phyloP scores from a whole-genome alignment of 176 grass and related monocot species.

The Eleusine indica region DNA sequence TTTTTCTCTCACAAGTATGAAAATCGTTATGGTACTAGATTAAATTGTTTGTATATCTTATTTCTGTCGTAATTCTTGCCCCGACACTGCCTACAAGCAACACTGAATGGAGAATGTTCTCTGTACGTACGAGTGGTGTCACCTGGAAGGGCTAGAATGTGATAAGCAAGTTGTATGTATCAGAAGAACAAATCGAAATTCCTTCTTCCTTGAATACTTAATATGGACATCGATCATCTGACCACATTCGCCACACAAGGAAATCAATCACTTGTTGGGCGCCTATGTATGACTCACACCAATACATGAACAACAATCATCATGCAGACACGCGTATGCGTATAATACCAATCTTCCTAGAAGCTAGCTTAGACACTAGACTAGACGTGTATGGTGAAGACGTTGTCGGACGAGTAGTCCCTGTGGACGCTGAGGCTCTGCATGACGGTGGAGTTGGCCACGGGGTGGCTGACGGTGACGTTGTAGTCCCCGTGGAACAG shows the following conservation, averaged over 20 bases:
- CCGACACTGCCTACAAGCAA: too few species aligned
- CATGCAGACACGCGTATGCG: conserved; percentile 26
- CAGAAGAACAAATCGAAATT: conserved; percentile 47
- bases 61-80: too few species aligned
- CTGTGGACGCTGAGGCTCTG: conserved; percentile 61
- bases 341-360: neutral
- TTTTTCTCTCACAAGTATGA: too few species aligned
- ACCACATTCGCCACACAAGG: conserved; percentile 50
- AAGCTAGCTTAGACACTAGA: neutral
- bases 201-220: conserved; percentile 29
- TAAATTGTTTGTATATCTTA: too few species aligned
- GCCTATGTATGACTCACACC: conserved; percentile 8
- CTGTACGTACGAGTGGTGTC: too few species aligned
- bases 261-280: conserved; percentile 55
- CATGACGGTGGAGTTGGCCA: conserved; percentile 48
- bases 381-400: conserved; percentile 61
- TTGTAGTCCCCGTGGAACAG: conserved; percentile 80
- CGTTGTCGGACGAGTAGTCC: conserved; percentile 20
- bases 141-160: conserved; percentile 32
- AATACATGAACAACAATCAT: conserved; percentile 29
- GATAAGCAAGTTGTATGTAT: neutral
- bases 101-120: too few species aligned
- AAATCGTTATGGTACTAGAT: too few species aligned
- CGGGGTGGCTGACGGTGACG: conserved; percentile 61
- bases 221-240: conserved; percentile 37